These are phyloP conservation scores for Nosema muscidifuracis DNA, from an alignment of 371 early-diverging fungal genomes.

Conservation along the genomic window DNA sequence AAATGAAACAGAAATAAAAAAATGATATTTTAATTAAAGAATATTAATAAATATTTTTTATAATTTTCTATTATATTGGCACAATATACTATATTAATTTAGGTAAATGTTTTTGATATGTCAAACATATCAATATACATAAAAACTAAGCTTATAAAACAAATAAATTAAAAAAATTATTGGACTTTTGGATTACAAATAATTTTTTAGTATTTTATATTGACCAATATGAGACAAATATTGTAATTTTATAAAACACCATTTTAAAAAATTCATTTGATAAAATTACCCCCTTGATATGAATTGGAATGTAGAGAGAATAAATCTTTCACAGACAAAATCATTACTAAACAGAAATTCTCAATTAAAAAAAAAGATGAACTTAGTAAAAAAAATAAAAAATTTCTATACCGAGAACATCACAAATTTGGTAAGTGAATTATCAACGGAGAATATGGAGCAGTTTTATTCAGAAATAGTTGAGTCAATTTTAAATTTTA, in stretches of 20 bases:
- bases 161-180: too few species aligned
- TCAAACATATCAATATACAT: too few species aligned
- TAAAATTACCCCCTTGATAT: not conserved
- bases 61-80: too few species aligned
- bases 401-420: constrained; percentile 15
- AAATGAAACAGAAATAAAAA: not conserved
- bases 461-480: constrained; percentile 47
- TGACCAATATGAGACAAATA: too few species aligned
- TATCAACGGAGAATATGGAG: constrained; percentile 35
- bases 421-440: constrained; percentile 5
- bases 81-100: too few species aligned
- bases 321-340: not conserved
- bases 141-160: too few species aligned
- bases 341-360: constrained; percentile 17
- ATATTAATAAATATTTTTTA: too few species aligned
- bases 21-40: not conserved
- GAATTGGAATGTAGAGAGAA: constrained; percentile 29
- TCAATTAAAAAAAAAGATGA: constrained; percentile 39
- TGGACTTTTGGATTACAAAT: too few species aligned
- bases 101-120: too few species aligned
- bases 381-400: constrained; percentile 39
- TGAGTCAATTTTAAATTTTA: constrained; percentile 7
- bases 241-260: too few species aligned
- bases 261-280: not conserved
- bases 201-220: too few species aligned